Percentiles rank a stretch among this genome's conserved stretches.
Conservation (phyloP, 2,329 filamentous ascomycete genomes). For the Chalara sp. region DNA sequence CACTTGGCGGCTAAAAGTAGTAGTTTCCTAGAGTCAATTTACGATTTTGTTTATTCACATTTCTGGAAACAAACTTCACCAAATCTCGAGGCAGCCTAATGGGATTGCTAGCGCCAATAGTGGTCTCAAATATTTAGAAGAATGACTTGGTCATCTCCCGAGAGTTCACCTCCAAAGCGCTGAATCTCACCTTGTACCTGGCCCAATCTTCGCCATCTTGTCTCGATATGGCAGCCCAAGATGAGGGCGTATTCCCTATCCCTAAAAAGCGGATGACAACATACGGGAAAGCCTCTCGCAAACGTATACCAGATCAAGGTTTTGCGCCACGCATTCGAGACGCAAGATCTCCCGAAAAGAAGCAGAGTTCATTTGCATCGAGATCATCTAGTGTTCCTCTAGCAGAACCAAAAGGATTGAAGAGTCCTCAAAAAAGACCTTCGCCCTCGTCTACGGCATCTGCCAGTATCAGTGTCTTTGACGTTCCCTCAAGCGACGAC, state of each 20-base stretch:
- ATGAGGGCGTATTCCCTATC: neutral
- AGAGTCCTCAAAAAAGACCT: neutral
- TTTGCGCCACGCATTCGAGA: constrained; percentile 14
- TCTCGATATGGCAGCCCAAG: neutral
- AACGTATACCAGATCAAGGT: constrained; percentile 21
- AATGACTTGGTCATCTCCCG: too few species aligned
- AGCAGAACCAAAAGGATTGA: constrained; percentile 3
- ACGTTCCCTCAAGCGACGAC: constrained; percentile 20
- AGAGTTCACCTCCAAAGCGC: too few species aligned
- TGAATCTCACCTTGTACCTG: too few species aligned
- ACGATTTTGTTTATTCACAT: too few species aligned
- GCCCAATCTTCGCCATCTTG: too few species aligned
- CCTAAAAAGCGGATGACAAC: constrained; percentile 25
- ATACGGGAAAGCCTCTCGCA: constrained; percentile 26
- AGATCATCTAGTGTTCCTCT: constrained; percentile 4
- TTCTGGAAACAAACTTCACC: too few species aligned
- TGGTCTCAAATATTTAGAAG: too few species aligned
- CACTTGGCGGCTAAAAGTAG: too few species aligned
- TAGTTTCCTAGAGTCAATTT: too few species aligned
- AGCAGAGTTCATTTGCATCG: neutral
- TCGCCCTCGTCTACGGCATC: neutral
- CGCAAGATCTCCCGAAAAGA: constrained; percentile 14
- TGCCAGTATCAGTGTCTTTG: constrained; percentile 12
- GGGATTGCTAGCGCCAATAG: too few species aligned
- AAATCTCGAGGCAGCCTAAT: too few species aligned